These are phyloP conservation scores for Cryptosporidium sp. DNA, from an alignment of 169 alveolate genomes.

Conservation along the genomic window DNA sequence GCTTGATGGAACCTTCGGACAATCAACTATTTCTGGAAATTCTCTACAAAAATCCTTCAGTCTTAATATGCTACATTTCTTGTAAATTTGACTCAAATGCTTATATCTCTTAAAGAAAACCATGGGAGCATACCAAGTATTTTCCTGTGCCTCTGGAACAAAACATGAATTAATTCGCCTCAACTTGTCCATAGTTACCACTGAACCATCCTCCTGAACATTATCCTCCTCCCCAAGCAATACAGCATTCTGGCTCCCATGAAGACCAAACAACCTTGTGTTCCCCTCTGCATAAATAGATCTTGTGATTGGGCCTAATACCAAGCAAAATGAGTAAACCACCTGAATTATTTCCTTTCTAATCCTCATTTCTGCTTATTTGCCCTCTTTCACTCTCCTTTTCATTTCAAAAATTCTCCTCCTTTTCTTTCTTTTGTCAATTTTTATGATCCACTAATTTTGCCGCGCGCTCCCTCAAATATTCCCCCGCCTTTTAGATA, in stretches of 20 bases:
- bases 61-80: slow-evolving; percentile 29
- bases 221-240: background rate
- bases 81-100: slow-evolving; percentile 15
- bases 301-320: background rate
- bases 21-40: slow-evolving; percentile 4
- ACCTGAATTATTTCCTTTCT: background rate
- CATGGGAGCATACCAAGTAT: slow-evolving; percentile 67
- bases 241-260: background rate
- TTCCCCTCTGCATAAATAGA: slow-evolving; percentile 4
- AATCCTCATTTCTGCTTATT: slow-evolving; percentile 24
- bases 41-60: slow-evolving; percentile 21
- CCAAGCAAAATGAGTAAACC: background rate
- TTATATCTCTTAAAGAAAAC: slow-evolving; percentile 56
- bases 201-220: background rate
- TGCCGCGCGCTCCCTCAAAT: slow-evolving; percentile 14
- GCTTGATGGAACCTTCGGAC: background rate
- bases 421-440: slow-evolving; percentile 4
- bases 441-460: slow-evolving; percentile 61
- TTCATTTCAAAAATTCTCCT: slow-evolving; percentile 10
- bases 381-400: background rate
- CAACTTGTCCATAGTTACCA: slow-evolving; percentile 26
- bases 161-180: slow-evolving; percentile 17
- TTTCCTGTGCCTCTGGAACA: slow-evolving; percentile 20
- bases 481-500: slow-evolving; percentile 13
- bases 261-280: slow-evolving; percentile 9